phyloP scores from a whole-genome alignment of 352 stramenopile genomes.

The Phytophthora capsici region DNA sequence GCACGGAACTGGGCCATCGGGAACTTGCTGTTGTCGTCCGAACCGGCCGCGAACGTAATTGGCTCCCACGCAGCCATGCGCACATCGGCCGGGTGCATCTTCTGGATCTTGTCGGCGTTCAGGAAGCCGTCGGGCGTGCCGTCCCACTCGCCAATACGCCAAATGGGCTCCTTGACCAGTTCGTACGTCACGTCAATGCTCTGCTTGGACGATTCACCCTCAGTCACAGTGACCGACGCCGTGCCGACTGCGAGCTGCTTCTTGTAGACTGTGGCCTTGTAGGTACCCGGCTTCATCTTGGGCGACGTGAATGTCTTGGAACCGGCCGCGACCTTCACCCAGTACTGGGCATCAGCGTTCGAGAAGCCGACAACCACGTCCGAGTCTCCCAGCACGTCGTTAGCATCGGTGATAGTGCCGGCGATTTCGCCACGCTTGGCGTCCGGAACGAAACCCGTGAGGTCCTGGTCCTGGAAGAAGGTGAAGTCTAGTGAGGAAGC shows the following conservation, averaged over 20 bases:
- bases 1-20: conserved; percentile 55
- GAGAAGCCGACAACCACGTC: conserved; percentile 43
- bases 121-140: conserved; percentile 54
- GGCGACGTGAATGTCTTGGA: conserved; percentile 45
- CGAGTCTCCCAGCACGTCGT: conserved; percentile 30
- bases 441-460: conserved; percentile 48
- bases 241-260: conserved; percentile 51
- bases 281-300: conserved; percentile 50
- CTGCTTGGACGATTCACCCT: conserved; percentile 14
- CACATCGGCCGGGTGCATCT: conserved; percentile 53
- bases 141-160: conserved; percentile 43
- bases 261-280: conserved; percentile 57
- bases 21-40: conserved; percentile 35
- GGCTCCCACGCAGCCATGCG: conserved; percentile 42
- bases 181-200: conserved; percentile 40
- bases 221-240: conserved; percentile 21
- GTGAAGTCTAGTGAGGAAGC: conserved; percentile 39
- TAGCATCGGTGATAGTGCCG: conserved; percentile 43
- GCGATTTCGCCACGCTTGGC: conserved; percentile 38
- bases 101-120: conserved; percentile 62
- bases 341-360: conserved; percentile 56
- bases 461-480: conserved; percentile 47
- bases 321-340: conserved; percentile 31
- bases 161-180: conserved; percentile 33
- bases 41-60: conserved; percentile 31